Base-by-base conservation (phyloP, 1,284 basidiomycete species). In the Exobasidium cylindrosporum region DNA sequence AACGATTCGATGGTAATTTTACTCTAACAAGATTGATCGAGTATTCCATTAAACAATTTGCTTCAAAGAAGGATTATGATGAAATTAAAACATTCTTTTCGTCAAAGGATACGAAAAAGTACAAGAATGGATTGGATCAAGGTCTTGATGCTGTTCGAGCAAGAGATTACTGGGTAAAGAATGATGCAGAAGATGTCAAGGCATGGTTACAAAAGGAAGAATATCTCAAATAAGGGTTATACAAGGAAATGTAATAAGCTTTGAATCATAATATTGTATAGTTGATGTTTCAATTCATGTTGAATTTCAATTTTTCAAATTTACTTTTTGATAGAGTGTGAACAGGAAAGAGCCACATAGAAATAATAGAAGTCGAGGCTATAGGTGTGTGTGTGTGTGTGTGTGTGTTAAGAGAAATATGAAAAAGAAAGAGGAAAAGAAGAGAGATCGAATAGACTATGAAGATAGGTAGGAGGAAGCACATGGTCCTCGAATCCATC, bases 51-150 rank as follows among this genome's bases (percentile, higher is more conserved):
- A 81, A 82, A 30, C 81, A 82, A 44, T 83, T 96, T 64, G 86
- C 87, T 21, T 86, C 84, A 21, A 83, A 88, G 68, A 81, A 87
- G 68, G 93, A 96, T 81, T 84, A 86, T 28, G 81, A 86, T 55
- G 83, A 83, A 5, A 84, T 87, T 24, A 85, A 86, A 57, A 83
- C 80, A 2, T 93, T 90, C 83, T 83, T 82, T 71, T 62, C 61
- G 47, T 75, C 65, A 71, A 83, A 82, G 60, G 67, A 74, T 50
- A 73, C 64, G 31, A 60, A 62, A 40, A 82, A 82, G 69, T 84
- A 81, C 81, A 83, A 84, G 66, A 83, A 87, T 74, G 83, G 83
- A 4, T 81, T 90, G 47, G 84, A 85, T 13, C 89, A 91, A 76
- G 83, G 85, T 28, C 73, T 89, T 63, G 89, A 91, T 68, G 84